These are phyloP conservation scores for Phascolomyces articulosus DNA, from an alignment of 371 early-diverging fungal genomes.

Conservation along the genomic window DNA sequence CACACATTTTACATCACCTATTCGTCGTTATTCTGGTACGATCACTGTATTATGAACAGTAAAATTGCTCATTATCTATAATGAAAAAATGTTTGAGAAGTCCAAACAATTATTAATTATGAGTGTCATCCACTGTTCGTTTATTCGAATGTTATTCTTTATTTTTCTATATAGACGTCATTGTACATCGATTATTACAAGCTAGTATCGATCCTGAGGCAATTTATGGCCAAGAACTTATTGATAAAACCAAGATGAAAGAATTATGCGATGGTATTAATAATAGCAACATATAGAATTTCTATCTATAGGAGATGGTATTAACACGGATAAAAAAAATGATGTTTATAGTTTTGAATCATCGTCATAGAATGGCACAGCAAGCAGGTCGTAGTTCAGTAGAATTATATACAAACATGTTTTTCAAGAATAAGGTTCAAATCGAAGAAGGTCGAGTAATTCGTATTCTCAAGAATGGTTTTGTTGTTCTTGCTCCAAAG, in stretches of 20 bases:
- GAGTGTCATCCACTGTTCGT: too few relatives aligned
- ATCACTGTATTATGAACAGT: not conserved
- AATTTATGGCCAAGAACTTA: conserved; percentile 70
- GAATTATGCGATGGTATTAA: conserved; percentile 78
- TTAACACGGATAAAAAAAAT: not conserved
- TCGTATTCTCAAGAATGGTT: conserved; percentile 91
- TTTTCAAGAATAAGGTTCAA: conserved; percentile 87
- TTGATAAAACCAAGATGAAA: conserved; percentile 77
- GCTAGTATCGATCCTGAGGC: conserved; percentile 75
- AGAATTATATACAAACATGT: conserved; percentile 93
- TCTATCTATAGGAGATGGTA: not conserved
- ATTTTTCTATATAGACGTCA: conserved; percentile 70
- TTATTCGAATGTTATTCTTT: too few relatives aligned
- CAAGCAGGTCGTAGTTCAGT: conserved; percentile 92
- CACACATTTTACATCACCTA: conserved; percentile 97
- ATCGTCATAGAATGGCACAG: conserved; percentile 95
- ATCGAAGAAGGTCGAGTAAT: conserved; percentile 90
- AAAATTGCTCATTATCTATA: too few relatives aligned
- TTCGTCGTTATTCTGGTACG: conserved; percentile 90
- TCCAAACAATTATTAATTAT: too few relatives aligned
- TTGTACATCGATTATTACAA: conserved; percentile 91
- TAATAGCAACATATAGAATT: too few relatives aligned
- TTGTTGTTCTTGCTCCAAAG: conserved; percentile 89
- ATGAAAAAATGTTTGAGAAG: too few relatives aligned
- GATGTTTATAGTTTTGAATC: conserved; percentile 77